phyloP scores from a whole-genome alignment of 805 yeast species.

The Zygosaccharomyces kombuchaensis region DNA sequence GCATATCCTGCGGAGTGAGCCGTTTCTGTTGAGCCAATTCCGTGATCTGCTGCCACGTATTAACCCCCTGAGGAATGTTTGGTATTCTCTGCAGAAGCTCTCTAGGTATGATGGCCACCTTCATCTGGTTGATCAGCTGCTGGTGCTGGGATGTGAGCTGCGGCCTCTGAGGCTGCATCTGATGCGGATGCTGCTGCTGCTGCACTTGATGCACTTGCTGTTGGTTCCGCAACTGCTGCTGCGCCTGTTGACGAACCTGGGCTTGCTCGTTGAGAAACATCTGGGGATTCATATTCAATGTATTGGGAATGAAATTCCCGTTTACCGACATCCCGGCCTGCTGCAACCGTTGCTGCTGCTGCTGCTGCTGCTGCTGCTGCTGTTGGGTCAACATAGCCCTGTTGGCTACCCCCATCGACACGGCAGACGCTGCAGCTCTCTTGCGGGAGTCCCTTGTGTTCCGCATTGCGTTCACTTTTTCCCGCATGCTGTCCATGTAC shows the following conservation, averaged over 20 bases:
- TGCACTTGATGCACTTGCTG: conserved; percentile 25
- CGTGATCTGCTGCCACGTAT: conserved; percentile 77
- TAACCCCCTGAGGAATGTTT: conserved; percentile 69
- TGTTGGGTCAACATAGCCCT: conserved; percentile 19
- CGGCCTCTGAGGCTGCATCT: conserved; percentile 15
- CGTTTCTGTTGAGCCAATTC: conserved; percentile 56
- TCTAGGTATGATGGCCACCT: conserved; percentile 68
- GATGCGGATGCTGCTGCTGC: conserved; percentile 23
- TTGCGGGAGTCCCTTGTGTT: conserved; percentile 31
- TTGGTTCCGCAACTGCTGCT: conserved; percentile 40
- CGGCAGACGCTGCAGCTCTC: conserved; percentile 20
- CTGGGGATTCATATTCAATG: conserved; percentile 34
- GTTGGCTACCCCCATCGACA: conserved; percentile 28
- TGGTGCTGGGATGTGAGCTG: conserved; percentile 35
- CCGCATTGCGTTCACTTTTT: conserved; percentile 41
- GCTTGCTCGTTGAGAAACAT: conserved; percentile 46
- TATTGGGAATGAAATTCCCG: conserved; percentile 17
- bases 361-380: conserved; percentile 27
- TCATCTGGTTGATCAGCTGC: conserved; percentile 45
- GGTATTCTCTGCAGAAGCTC: conserved; percentile 64
- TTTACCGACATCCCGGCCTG: conserved; percentile 23
- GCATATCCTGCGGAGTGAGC: conserved; percentile 54
- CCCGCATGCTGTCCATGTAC: conserved; percentile 48
- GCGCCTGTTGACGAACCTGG: conserved; percentile 48
- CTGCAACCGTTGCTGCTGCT: conserved; percentile 30